Evolutionary conservation across 2,329 filamentous ascomycete species (phyloP), one percentile per base, ranked within the genome.

Genomic region (Pseudogymnoascus sp.): DNA sequence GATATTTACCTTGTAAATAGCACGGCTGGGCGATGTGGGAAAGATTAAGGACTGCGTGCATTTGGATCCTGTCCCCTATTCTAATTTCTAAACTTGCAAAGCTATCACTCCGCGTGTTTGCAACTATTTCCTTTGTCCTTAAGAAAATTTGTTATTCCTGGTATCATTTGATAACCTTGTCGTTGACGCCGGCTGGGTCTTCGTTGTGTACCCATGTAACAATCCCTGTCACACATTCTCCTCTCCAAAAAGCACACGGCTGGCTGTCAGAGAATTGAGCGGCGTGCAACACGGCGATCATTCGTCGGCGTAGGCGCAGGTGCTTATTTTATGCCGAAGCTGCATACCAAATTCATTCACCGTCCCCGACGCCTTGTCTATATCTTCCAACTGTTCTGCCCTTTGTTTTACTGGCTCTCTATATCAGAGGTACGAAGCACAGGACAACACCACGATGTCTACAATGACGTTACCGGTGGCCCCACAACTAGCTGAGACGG

Each of bases 391-490:
- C 50, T 56, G 29, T 56, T 33, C 50, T n/a, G 10, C 50, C 19
- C 29, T 19, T 16, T 56, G 50, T 56, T 29, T 56, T 56, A 35
- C 16, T 33, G 16, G 33, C 29, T 33, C 26, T 35, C 29, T 16
- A 56, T 29, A 56, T 35, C 29, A 33, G 50, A 33, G 50, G 50
- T 56, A 21, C 50, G 29, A 19, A 56, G 29, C 10, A 33, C 16
- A 33, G 29, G 19, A 56, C n/a, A 14, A 35, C 16, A 56, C 50
- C n/a, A 56, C 50, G 16, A 65, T 73, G 71, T 72, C 71, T 50
- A 68, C 71, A 63, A 68, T 73, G 65, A 72, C 71, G 26, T 63
- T 72, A 31, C 70, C 71, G 29, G 68, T 72, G 66, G 62, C 70
- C 33, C 66, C 67, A 62, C 62, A 64, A 37, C 61, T 65, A 13